A percentile compares a stretch with the other conserved stretches of the same genome.
These are phyloP conservation scores for Bruguiera gymnorhiza DNA, from an alignment of 345 rosid genomes.

Conservation along the genomic window DNA sequence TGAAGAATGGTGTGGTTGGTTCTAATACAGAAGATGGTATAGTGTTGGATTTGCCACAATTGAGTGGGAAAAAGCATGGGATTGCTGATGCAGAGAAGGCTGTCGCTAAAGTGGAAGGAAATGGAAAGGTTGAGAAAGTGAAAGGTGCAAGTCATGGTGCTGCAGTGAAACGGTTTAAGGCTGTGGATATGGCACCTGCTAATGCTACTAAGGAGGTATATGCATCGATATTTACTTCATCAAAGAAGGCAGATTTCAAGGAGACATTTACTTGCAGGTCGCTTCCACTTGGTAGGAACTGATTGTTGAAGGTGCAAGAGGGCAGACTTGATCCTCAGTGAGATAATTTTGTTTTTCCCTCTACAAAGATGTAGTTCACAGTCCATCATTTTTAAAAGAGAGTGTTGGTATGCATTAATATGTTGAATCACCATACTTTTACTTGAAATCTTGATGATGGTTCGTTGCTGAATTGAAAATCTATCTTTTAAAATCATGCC, in stretches of 20 bases:
- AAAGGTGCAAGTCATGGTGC: conserved; percentile 26
- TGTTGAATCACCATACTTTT: not conserved
- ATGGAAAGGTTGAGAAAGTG: conserved; percentile 40
- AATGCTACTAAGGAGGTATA: conserved; percentile 82
- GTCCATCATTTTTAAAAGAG: not conserved
- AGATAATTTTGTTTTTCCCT: conserved; percentile 3
- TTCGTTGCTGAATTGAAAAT: not conserved
- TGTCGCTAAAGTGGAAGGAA: conserved; percentile 36
- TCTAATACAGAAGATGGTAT: conserved; percentile 21
- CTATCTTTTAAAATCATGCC: not conserved
- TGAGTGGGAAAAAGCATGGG: conserved; percentile 47
- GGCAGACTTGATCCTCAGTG: not conserved
- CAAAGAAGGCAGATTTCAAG: conserved; percentile 59
- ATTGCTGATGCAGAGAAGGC: conserved; percentile 32
- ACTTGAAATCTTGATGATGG: not conserved
- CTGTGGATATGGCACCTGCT: conserved; percentile 55
- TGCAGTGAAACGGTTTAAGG: conserved; percentile 60
- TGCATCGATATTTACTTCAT: conserved; percentile 87
- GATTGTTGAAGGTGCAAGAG: conserved; percentile 23
- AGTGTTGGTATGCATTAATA: not conserved
- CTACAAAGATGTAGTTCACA: not conserved
- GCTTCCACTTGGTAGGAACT: conserved; percentile 81
- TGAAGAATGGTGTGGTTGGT: conserved; percentile 38
- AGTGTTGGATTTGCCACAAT: conserved; percentile 8
- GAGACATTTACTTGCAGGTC: conserved; percentile 87